Percentiles rank a stretch among this genome's conserved stretches.
Evolutionary conservation across 2,329 filamentous ascomycete genomes (phyloP).

Genomic region (Epichloe bromicola): DNA sequence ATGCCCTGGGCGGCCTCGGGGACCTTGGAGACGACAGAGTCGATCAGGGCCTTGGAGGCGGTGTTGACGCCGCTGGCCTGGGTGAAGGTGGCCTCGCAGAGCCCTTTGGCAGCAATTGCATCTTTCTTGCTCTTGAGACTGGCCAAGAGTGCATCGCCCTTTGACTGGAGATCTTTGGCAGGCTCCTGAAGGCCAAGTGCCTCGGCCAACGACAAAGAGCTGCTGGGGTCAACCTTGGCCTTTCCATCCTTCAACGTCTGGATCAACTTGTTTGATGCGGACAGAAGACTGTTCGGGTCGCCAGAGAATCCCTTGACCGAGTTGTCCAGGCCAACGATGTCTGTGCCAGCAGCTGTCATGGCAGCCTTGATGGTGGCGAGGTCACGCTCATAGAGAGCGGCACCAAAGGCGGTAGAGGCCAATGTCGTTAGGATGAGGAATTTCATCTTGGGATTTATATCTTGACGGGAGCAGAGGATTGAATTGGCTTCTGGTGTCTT

Average conservation of each 20-base stretch:
- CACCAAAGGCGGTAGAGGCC: not conserved
- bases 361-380: not conserved
- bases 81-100: not conserved
- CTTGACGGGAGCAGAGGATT: not conserved
- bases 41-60: not conserved
- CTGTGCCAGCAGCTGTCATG: not conserved
- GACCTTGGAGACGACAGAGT: constrained; percentile 1
- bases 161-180: not conserved
- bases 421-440: not conserved
- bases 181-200: not conserved
- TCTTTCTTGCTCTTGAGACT: not conserved
- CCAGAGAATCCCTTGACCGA: not conserved
- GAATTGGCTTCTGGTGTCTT: no score
- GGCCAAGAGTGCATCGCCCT: not conserved
- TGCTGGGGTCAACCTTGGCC: not conserved
- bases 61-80: not conserved
- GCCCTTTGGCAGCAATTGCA: not conserved
- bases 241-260: not conserved
- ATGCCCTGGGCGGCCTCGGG: not conserved
- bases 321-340: not conserved
- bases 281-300: not conserved
- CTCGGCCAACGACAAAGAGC: not conserved
- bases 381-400: not conserved
- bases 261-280: not conserved
- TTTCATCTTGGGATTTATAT: not conserved